These are phyloP conservation scores for Silene coronaria DNA, from an alignment of 179 eudicot genomes.

Conservation along the genomic window DNA sequence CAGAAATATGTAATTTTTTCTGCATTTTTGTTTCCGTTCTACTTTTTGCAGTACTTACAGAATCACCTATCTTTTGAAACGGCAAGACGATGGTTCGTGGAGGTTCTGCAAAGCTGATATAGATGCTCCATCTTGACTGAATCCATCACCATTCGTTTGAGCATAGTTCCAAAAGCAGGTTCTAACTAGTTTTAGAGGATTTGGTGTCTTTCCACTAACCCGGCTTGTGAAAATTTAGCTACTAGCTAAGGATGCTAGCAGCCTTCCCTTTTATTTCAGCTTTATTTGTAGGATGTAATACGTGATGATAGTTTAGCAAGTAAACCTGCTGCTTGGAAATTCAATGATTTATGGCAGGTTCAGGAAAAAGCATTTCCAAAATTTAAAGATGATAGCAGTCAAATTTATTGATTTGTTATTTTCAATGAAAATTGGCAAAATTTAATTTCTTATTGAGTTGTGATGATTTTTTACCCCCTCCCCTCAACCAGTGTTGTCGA, in stretches of 20 bases:
- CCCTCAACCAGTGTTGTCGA: not conserved
- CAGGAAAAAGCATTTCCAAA: not conserved
- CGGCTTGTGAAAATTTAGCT: slow-evolving; percentile 24
- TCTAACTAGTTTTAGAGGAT: slow-evolving; percentile 26
- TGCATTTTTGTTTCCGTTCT: slow-evolving; percentile 1
- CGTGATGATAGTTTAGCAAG: not conserved
- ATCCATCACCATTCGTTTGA: slow-evolving; percentile 1
- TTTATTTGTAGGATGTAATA: slow-evolving; percentile 4
- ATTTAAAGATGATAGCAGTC: not conserved
- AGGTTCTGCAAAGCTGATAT: slow-evolving; percentile 73
- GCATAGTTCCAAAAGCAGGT: slow-evolving; percentile 12
- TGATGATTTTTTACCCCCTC: too few relatives aligned
- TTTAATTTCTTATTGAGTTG: not conserved
- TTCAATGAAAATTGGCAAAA: not conserved
- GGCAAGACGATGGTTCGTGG: slow-evolving; percentile 83
- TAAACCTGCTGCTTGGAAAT: slow-evolving; percentile 10
- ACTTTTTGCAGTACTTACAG: slow-evolving; percentile 60
- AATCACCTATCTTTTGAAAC: slow-evolving; percentile 61
- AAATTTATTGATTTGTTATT: not conserved
- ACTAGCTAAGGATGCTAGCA: slow-evolving; percentile 9
- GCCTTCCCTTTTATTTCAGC: not conserved
- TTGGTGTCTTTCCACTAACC: slow-evolving; percentile 29
- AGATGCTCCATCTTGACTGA: slow-evolving; percentile 37
- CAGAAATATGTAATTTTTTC: not conserved
- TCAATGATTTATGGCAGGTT: not conserved